Percentiles rank a stretch among this genome's conserved stretches.
These are phyloP conservation scores for Symbiotaphrina buchneri DNA, from an alignment of 495 filamentous ascomycete species.

Conservation along the genomic window DNA sequence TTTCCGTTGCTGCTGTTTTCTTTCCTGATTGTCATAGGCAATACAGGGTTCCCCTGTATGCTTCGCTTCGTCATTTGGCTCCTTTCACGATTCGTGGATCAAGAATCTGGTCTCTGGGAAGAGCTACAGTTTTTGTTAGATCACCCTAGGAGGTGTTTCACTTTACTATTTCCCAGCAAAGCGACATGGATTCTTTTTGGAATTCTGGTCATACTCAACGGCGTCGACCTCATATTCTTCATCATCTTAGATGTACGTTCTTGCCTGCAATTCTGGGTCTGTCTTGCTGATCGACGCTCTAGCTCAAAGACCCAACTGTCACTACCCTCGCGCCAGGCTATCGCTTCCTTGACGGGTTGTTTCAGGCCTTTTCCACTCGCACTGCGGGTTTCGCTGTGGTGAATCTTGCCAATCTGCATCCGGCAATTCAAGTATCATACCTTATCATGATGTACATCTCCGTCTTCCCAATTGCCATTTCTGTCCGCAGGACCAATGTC, in stretches of 20 bases:
- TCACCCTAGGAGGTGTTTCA: slow-evolving; percentile 88
- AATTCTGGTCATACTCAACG: slow-evolving; percentile 63
- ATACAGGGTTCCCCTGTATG: slow-evolving; percentile 88
- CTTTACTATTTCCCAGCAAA: slow-evolving; percentile 65
- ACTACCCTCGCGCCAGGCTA: slow-evolving; percentile 36
- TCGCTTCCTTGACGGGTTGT: slow-evolving; percentile 61
- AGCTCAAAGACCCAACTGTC: slow-evolving; percentile 48
- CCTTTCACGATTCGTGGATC: slow-evolving; percentile 29
- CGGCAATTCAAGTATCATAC: slow-evolving; percentile 84
- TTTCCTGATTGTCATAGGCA: slow-evolving; percentile 78
- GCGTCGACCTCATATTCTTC: slow-evolving; percentile 67
- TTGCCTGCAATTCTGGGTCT: background rate
- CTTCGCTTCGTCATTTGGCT: slow-evolving; percentile 78
- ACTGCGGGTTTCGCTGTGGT: slow-evolving; percentile 75
- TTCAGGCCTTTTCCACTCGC: slow-evolving; percentile 68
- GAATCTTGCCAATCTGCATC: slow-evolving; percentile 55
- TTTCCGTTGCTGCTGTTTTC: slow-evolving; percentile 52
- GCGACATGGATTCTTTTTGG: slow-evolving; percentile 96
- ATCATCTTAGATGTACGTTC: slow-evolving; percentile 63
- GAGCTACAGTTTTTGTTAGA: slow-evolving; percentile 79
- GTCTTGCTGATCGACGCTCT: slow-evolving; percentile 6
- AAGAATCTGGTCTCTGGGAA: slow-evolving; percentile 50
- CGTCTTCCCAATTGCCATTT: slow-evolving; percentile 87
- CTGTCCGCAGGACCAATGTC: slow-evolving; percentile 79
- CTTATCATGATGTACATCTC: slow-evolving; percentile 99